A percentile compares a stretch with the other conserved stretches of the same genome.
These are phyloP conservation scores for Centaurea solstitialis DNA, from an alignment of 129 eudicot species.

Conservation along the genomic window DNA sequence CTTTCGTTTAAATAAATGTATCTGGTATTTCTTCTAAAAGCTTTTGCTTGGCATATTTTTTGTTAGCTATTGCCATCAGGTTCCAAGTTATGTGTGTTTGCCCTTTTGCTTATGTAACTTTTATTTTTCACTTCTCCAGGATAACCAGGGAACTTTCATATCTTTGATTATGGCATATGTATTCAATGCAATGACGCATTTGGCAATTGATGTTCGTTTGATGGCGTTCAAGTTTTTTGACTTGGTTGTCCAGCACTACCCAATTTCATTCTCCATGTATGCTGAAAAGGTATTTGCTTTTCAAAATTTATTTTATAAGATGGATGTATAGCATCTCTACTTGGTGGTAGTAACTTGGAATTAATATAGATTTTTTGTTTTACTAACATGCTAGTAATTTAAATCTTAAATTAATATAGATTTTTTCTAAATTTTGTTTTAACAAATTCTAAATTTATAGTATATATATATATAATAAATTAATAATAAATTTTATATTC, in stretches of 20 bases:
- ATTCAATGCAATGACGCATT: constrained; percentile 91
- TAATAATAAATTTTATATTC: too few relatives aligned
- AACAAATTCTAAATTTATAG: too few relatives aligned
- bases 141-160: constrained; percentile 75
- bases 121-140: constrained; percentile 50
- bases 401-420: too few relatives aligned
- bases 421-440: too few relatives aligned
- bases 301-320: background rate
- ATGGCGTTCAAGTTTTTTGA: constrained; percentile 93
- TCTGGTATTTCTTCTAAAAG: background rate
- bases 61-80: background rate
- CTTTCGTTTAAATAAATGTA: background rate
- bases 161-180: constrained; percentile 88
- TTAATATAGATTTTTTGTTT: too few relatives aligned
- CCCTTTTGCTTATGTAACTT: constrained; percentile 13
- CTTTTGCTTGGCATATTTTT: constrained; percentile 15
- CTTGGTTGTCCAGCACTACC: constrained; percentile 71
- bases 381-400: too few relatives aligned
- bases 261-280: constrained; percentile 70
- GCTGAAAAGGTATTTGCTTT: constrained; percentile 71
- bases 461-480: too few relatives aligned
- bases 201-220: constrained; percentile 78
- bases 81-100: constrained; percentile 2
- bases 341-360: background rate
- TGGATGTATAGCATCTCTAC: background rate